Conservation (phyloP, 106 monocot species). For the Dendrobium nobile region DNA sequence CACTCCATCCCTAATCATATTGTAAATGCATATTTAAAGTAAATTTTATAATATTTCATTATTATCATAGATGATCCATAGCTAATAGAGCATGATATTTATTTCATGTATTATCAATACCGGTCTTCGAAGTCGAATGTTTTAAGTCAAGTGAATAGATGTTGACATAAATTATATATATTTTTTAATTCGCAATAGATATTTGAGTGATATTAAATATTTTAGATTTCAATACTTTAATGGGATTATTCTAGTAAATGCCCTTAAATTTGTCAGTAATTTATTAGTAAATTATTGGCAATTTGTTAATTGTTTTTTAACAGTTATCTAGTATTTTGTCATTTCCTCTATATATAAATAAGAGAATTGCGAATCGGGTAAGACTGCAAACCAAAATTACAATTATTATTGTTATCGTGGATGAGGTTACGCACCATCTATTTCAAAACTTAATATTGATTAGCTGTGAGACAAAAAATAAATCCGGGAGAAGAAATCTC, state of each 20-base stretch:
- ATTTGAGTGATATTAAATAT: not conserved
- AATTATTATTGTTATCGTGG: too few species aligned
- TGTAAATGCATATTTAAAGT: not conserved
- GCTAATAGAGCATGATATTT: not conserved
- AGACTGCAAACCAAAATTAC: too few species aligned
- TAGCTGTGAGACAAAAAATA: not conserved
- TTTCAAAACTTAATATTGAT: too few species aligned
- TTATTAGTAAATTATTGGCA: not conserved
- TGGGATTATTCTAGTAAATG: not conserved
- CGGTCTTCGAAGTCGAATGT: not conserved
- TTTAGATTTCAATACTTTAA: not conserved
- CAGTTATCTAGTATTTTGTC: not conserved
- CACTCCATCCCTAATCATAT: not conserved
- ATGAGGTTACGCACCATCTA: too few species aligned
- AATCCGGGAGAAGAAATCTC: not conserved
- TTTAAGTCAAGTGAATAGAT: not conserved
- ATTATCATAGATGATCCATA: not conserved
- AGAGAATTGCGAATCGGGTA: not conserved
- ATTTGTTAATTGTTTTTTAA: not conserved
- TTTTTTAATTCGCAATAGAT: not conserved
- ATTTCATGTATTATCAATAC: not conserved
- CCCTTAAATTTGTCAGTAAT: too few species aligned
- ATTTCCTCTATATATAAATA: not conserved
- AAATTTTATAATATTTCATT: too few species aligned
- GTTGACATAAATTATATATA: not conserved